Conservation (phyloP, 345 rosid genomes). For the Camelina neglecta region DNA sequence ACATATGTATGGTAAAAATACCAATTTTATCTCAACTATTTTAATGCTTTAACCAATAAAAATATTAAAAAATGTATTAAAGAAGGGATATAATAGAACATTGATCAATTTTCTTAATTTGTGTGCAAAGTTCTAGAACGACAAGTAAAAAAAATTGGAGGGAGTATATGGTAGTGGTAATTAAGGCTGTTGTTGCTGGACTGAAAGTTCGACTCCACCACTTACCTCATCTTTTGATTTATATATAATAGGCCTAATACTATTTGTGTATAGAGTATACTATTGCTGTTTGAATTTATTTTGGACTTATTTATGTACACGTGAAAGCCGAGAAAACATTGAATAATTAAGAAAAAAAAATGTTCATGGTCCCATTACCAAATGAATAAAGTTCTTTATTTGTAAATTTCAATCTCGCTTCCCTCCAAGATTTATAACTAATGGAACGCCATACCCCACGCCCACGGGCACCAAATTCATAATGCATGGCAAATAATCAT, state of each 20-base stretch:
- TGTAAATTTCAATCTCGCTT: slow-evolving; percentile 33
- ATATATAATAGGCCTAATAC: background rate
- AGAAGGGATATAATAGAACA: no score
- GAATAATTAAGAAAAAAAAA: slow-evolving; percentile 5
- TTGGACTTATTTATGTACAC: slow-evolving; percentile 25
- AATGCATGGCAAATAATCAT: slow-evolving; percentile 37
- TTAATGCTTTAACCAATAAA: no score
- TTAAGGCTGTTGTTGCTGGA: background rate
- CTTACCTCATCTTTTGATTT: background rate
- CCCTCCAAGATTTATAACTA: slow-evolving; percentile 36
- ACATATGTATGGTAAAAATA: no score
- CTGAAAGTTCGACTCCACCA: slow-evolving; percentile 4
- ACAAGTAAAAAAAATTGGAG: no score
- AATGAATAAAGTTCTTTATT: slow-evolving; percentile 33
- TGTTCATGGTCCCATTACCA: slow-evolving; percentile 18
- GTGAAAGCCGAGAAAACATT: slow-evolving; percentile 22
- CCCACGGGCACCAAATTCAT: slow-evolving; percentile 29
- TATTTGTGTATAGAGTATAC: background rate
- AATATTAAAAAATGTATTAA: no score
- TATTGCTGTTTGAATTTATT: background rate
- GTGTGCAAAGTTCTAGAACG: no score
- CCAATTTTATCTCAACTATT: no score
- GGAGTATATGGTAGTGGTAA: background rate
- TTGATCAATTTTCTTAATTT: no score
- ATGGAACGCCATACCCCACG: slow-evolving; percentile 32